phyloP scores from a whole-genome alignment of 352 stramenopile genomes.

The Globisporangium barbulae region DNA sequence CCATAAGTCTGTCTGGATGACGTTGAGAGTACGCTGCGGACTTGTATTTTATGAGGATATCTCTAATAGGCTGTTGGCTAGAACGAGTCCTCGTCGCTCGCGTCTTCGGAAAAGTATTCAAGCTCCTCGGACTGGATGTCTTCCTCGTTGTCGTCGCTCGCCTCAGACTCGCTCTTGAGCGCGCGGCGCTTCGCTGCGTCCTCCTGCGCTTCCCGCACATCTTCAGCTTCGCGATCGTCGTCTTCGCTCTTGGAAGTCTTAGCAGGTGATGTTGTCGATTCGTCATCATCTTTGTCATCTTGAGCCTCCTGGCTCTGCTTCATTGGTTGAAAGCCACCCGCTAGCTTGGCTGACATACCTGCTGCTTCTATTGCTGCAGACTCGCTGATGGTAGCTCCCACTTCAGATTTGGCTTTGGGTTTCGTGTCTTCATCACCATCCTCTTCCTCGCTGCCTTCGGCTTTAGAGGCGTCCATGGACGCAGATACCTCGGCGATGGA shows the following conservation, averaged over 20 bases:
- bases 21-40: not conserved
- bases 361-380: not conserved
- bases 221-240: not conserved
- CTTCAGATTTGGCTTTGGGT: not conserved
- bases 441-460: conserved; percentile 5
- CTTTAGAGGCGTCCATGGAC: conserved; percentile 24
- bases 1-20: conserved; percentile 15
- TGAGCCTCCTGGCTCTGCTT: not conserved
- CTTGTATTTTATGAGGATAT: not conserved
- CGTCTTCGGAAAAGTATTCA: conserved; percentile 83
- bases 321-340: not conserved
- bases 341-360: not conserved
- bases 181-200: conserved; percentile 42
- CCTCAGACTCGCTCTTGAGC: conserved; percentile 44
- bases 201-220: conserved; percentile 16
- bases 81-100: conserved; percentile 79
- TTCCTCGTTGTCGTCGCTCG: conserved; percentile 57
- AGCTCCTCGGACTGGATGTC: conserved; percentile 73
- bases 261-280: not conserved
- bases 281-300: conserved; percentile 5
- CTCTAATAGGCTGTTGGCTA: conserved; percentile 22
- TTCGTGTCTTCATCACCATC: not conserved
- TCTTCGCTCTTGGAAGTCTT: not conserved
- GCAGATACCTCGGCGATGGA: conserved; percentile 36
- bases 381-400: not conserved